Conservation (phyloP, 2,329 filamentous ascomycete genomes). For the Lasiodiplodia theobromae region DNA sequence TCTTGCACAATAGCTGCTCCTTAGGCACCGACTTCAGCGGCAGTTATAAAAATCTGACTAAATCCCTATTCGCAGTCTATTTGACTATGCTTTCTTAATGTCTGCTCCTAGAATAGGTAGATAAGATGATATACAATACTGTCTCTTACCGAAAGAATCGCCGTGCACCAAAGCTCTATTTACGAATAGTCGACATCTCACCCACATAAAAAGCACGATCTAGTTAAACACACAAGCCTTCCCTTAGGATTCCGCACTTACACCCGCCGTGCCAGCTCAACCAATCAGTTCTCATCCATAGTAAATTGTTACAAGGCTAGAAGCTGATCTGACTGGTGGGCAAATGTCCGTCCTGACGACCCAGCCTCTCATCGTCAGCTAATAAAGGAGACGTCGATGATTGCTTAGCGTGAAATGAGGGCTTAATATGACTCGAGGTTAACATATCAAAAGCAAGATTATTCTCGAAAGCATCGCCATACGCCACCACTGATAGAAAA, state of each 20-base stretch:
- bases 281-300: not conserved
- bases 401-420: not conserved
- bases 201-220: too few relatives aligned
- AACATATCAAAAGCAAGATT: not conserved
- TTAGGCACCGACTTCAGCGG: too few relatives aligned
- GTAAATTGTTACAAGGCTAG: not conserved
- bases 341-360: not conserved
- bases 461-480: not conserved
- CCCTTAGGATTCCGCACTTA: not conserved
- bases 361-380: not conserved
- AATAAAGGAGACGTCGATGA: not conserved
- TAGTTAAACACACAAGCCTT: too few relatives aligned
- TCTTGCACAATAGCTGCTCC: too few relatives aligned
- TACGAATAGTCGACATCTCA: too few relatives aligned
- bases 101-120: too few relatives aligned
- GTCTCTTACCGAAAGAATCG: too few relatives aligned
- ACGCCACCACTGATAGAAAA: slow-evolving; percentile 8
- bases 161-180: too few relatives aligned
- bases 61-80: too few relatives aligned
- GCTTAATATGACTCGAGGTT: not conserved
- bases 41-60: too few relatives aligned
- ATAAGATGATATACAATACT: too few relatives aligned
- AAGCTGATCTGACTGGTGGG: not conserved
- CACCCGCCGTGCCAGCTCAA: not conserved
- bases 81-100: too few relatives aligned